A percentile compares a stretch with the other conserved stretches of the same genome.
phyloP scores from a whole-genome alignment of 2,329 filamentous ascomycete genomes.

The Xylaria digitata region DNA sequence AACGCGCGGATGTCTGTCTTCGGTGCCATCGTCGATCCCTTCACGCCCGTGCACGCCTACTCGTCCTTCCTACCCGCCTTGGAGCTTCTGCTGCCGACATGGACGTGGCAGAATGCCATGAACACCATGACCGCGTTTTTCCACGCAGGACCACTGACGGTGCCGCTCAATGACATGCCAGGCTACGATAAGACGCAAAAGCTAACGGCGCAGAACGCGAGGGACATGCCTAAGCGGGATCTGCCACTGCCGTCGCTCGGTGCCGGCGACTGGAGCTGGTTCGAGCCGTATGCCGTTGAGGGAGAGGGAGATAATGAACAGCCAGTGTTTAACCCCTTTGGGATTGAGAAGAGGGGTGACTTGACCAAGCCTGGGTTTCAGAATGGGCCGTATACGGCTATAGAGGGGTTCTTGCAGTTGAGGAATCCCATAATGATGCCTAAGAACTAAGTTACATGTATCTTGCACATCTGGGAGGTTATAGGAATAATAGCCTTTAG shows the following conservation, averaged over 20 bases:
- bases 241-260: slow-evolving; percentile 41
- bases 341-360: slow-evolving; percentile 34
- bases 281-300: slow-evolving; percentile 48
- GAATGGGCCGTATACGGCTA: slow-evolving; percentile 47
- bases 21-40: slow-evolving; percentile 54
- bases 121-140: slow-evolving; percentile 56
- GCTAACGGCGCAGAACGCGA: slow-evolving; percentile 13
- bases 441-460: too few species aligned
- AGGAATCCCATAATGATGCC: slow-evolving; percentile 37
- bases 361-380: slow-evolving; percentile 44
- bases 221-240: slow-evolving; percentile 1
- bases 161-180: slow-evolving; percentile 42
- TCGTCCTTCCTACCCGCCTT: slow-evolving; percentile 50
- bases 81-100: slow-evolving; percentile 49
- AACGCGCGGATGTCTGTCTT: slow-evolving; percentile 41
- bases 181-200: slow-evolving; percentile 1
- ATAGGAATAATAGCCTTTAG: too few species aligned
- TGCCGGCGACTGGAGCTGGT: slow-evolving; percentile 49
- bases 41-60: slow-evolving; percentile 52
- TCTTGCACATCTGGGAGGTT: too few species aligned
- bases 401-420: slow-evolving; percentile 50
- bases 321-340: slow-evolving; percentile 35
- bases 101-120: slow-evolving; percentile 54
- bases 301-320: background rate
- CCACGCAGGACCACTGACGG: slow-evolving; percentile 51